Percentiles rank a stretch among this genome's conserved stretches.
Evolutionary conservation across 768 basidiomycete genomes (phyloP).

Genomic region (Cubamyces sp.): DNA sequence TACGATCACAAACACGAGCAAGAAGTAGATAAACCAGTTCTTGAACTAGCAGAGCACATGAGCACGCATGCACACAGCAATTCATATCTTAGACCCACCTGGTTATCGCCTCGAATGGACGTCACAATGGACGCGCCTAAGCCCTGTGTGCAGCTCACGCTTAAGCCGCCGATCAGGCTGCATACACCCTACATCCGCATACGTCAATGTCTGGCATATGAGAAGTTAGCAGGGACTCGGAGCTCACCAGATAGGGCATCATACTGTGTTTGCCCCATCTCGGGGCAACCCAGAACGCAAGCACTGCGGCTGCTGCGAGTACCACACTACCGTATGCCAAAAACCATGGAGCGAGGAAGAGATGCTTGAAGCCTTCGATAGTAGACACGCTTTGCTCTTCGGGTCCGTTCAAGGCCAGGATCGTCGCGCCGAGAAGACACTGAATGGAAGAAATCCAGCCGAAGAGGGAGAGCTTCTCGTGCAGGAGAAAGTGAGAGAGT

Average conservation of each 20-base stretch:
- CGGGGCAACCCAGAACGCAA: conserved; percentile 82
- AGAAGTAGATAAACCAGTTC: conserved; percentile 87
- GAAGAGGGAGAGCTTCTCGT: conserved; percentile 89
- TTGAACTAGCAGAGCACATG: conserved; percentile 62
- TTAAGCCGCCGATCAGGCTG: conserved; percentile 91
- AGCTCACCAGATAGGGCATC: conserved; percentile 65
- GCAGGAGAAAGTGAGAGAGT: conserved; percentile 86
- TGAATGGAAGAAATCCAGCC: conserved; percentile 92
- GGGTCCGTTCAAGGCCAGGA: conserved; percentile 87
- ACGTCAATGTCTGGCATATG: background rate
- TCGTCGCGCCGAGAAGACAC: conserved; percentile 84
- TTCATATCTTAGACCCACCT: conserved; percentile 48
- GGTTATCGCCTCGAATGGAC: conserved; percentile 69
- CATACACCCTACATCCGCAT: conserved; percentile 59
- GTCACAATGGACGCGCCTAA: conserved; percentile 87
- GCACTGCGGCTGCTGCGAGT: conserved; percentile 59
- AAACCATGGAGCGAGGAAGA: conserved; percentile 85
- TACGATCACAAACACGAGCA: conserved; percentile 74
- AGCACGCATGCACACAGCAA: background rate
- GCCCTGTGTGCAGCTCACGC: conserved; percentile 90
- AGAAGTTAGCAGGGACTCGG: background rate
- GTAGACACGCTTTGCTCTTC: conserved; percentile 67
- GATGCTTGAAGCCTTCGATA: conserved; percentile 67
- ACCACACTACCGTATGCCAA: conserved; percentile 64
- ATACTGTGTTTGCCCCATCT: conserved; percentile 86